Base-by-base conservation (phyloP, 148 eudicot genomes). In the Rhododendron griersonianum region DNA sequence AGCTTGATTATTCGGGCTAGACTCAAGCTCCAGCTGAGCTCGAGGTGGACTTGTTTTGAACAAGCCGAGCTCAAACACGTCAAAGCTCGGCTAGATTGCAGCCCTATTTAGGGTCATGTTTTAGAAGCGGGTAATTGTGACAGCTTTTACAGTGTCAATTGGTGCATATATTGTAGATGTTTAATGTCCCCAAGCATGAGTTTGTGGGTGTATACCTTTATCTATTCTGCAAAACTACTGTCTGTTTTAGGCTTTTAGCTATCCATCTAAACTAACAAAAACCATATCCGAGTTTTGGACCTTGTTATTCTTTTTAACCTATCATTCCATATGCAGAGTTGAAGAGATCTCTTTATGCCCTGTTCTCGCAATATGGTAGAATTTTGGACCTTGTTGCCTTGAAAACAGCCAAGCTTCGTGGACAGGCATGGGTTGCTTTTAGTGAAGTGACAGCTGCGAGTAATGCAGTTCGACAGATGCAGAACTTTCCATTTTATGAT, bases 401-500 rank as follows among this genome's bases (percentile, higher is more conserved):
- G 86, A 96, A 96, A 90, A 96, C 99, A 0, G 80, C 92, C 85
- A 96, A 93, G 89, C 99, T 96, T 89, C 92, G 99, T 75, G 99
- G 99, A 71, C 99, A 96, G 84, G 98, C 99, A 51, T 96, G 99
- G 99, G 87, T 96, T 87, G 95, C 92, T 41, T 96, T 96, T 83
- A 92, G 94, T 92, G 99, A 96, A 96, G 92, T 94, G 98, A 92
- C 98, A 39, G 96, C 99, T 84, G 98, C 99, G 21, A 96, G 98
- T 87, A 96, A 93, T 94, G 99, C 99, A 45, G 99, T 96, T 82
- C 92, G 99, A 25, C 98, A 95, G 89, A 95, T 95, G 99, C 99
- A 96, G 86, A 95, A 96, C 87, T 96, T 96, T 85, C 98, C 96
- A 8, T 95, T 96, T 86, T 96, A 96, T 78, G 99, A 95, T 55